Evolutionary conservation across 106 monocot genomes (phyloP), one percentile per base, ranked within the genome.

Genomic region (Platanthera zijinensis): DNA sequence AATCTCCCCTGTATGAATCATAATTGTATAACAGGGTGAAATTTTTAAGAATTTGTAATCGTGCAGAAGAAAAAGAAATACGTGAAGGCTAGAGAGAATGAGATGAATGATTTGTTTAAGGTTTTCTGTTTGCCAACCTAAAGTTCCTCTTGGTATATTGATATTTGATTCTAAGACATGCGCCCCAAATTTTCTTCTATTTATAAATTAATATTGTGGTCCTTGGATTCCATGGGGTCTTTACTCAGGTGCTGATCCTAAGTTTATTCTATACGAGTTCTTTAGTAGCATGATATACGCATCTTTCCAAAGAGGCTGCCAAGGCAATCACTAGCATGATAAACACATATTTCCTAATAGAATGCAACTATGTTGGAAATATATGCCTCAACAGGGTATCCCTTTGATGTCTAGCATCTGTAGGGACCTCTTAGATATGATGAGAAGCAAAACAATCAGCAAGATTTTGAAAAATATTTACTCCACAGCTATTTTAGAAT

Each of bases 241-340:
- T 85, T 54, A 10, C 48, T 57, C 51, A 97, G 96, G 96, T 74
- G 97, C 90, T 77, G 94, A 99, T 85, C 97, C 97, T 5, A 99
- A 99, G 78, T 99, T 94, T n/a, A 91, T 99, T 71, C 73, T 99
- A 48, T 99, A 94, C 50, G 97, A 99, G 73, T 99, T 99, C 76
- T 99, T 86, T 86, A 99, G 39, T 39, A 39, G 0, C 39, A 39
- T 39, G 39, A 39, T 39, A 39, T 39, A 39, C 39, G 1, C 39
- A 39, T 39, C 3, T 39, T 39, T 39, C 3, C 39, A 39, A 39
- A 39, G 1, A 39, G 3, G 39, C 39, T 39, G 39, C 39, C 39
- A 39, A 39, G 39, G 39, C 3, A 39, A 39, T 39, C 39, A 39
- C 2, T 39, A 2, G 39, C 39, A 39, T 39, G 39, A 39, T 39